Percentiles rank a stretch among this genome's conserved stretches.
phyloP scores from a whole-genome alignment of 73 alveolate genomes.

The Paramecium tetraurelia region DNA sequence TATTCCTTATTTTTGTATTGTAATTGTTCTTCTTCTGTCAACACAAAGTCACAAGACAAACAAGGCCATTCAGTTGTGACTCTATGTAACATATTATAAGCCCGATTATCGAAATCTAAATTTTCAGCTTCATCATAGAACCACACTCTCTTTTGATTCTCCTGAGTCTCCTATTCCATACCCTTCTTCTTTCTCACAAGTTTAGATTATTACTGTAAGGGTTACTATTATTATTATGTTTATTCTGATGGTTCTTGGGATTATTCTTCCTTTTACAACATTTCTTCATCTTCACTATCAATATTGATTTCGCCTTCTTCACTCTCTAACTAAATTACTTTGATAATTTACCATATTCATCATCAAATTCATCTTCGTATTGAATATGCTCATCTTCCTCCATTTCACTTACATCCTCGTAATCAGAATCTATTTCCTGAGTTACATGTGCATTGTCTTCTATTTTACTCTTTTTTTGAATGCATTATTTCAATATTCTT shows the following conservation, averaged over 20 bases:
- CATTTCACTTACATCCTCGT: constrained; percentile 54
- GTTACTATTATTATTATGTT: not conserved
- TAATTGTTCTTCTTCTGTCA: constrained; percentile 22
- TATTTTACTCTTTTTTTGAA: not conserved
- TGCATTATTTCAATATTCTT: constrained; percentile 18
- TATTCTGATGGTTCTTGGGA: not conserved
- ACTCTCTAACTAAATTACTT: not conserved
- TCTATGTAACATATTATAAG: constrained; percentile 86
- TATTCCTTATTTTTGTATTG: constrained; percentile 15
- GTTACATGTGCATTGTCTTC: constrained; percentile 7
- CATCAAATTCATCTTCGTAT: constrained; percentile 58
- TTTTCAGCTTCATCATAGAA: constrained; percentile 74
- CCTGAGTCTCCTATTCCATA: constrained; percentile 16
- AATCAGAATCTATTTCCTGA: constrained; percentile 24
- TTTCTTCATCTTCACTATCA: constrained; percentile 66
- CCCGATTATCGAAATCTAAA: constrained; percentile 81
- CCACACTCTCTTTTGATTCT: constrained; percentile 15
- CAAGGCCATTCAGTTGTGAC: constrained; percentile 84
- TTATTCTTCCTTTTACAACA: constrained; percentile 40
- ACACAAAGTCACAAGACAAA: constrained; percentile 57
- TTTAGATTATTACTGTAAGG: constrained; percentile 21
- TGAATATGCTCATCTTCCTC: constrained; percentile 59
- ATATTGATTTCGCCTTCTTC: constrained; percentile 38
- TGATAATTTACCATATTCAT: constrained; percentile 55
- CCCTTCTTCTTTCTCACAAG: constrained; percentile 22